phyloP scores from a whole-genome alignment of 2,329 filamentous ascomycete genomes.

The Aspergillus aculeatus region DNA sequence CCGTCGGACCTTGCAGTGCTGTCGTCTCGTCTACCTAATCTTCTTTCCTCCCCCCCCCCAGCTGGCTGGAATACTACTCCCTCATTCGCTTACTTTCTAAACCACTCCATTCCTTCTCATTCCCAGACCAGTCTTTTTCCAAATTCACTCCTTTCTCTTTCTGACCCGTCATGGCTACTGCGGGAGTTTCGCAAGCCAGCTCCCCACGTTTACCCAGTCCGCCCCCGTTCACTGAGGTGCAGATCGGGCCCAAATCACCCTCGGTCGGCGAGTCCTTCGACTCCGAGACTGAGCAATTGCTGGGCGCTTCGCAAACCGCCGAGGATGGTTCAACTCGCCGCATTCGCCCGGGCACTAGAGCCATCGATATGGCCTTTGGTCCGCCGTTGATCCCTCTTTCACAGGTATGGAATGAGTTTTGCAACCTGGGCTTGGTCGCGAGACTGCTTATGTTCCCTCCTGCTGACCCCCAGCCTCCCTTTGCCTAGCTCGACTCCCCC shows the following conservation, averaged over 20 bases:
- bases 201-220: conserved; percentile 93
- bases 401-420: conserved; percentile 59
- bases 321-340: conserved; percentile 76
- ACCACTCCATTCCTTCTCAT: background rate
- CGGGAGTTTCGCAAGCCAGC: conserved; percentile 58
- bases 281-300: conserved; percentile 54
- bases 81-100: conserved; percentile 2
- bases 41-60: background rate
- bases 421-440: conserved; percentile 2
- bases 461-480: conserved; percentile 13
- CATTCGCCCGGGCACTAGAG: conserved; percentile 88
- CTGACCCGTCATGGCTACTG: conserved; percentile 42
- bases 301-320: conserved; percentile 57
- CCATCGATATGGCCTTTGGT: conserved; percentile 88
- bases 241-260: conserved; percentile 78
- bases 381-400: conserved; percentile 82
- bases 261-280: conserved; percentile 60
- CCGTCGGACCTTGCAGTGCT: background rate
- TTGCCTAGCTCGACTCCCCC: conserved; percentile 79
- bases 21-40: background rate
- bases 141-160: conserved; percentile 13
- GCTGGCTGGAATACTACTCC: conserved; percentile 2
- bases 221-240: conserved; percentile 90
- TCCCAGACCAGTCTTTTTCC: conserved; percentile 3
- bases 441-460: background rate